Base-by-base conservation (phyloP, 148 eudicot species). In the Rhododendron williamsianum region DNA sequence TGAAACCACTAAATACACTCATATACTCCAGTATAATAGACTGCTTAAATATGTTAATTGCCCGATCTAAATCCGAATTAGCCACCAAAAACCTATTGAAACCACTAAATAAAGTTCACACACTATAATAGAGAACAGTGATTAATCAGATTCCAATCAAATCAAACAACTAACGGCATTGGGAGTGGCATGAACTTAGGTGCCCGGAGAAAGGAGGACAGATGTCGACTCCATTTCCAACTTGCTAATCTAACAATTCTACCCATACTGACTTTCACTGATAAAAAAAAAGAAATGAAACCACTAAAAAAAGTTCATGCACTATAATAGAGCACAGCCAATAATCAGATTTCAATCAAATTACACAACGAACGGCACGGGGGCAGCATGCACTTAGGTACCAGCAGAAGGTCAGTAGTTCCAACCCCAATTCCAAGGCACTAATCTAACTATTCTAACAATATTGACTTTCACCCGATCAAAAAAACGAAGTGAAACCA, bases 1-100 rank as follows among this genome's bases (percentile, higher is more conserved):
- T 52, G 56, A 52, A 52, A 12, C 16, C 4, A 52, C 18, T 52
- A 52, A 13, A 52, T 52, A 52, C 3, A 12, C 11, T 46, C 49
- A 46, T 7, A 46, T 46, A 9, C 49, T 46, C 49, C 49, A 8
- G 10, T 46, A 46, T 46, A 7, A 46, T 46, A 46, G 2, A 7
- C 54, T n/a, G 4, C 23, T 38, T 60, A 60, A 11, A n/a, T 11
- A 9, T 23, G 54, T 65, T 43, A 82, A 43, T 82, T 65, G 12
- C 35, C 52, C 41, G 12, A 65, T 82, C 54, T 71, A 18, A 45
- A 46, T 43, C 82, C 78, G 43, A 76, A 36, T 88, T 43, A 85
- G 27, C 30, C 78, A 49, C 84, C 45, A 85, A 51, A 85, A 65
- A 46, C 49, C 49, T 7, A 46, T 46, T 46, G 49, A 46, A 46